Base-by-base conservation (phyloP, 345 rosid species). In the Psidium friedrichsthalianum region DNA sequence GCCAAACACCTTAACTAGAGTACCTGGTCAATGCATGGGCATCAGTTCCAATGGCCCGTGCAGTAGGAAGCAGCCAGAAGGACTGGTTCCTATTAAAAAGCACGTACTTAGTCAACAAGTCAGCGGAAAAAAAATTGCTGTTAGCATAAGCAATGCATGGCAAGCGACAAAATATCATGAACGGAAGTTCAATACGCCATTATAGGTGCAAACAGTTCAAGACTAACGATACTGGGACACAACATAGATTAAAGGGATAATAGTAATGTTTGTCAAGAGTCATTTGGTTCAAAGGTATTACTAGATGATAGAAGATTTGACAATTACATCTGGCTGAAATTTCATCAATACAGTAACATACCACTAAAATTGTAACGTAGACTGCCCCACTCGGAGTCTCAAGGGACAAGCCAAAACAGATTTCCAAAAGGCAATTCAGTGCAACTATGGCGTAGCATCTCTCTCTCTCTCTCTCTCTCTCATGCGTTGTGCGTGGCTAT, bases 31-130 rank as follows among this genome's bases (percentile, higher is more conserved):
- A n/a, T n/a, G n/a, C 99, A 97, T 97, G 55, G 98, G 99, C 99
- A 96, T 97, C 56, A 97, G 89, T 87, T 87, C 99, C 99, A 83
- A 97, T 96, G 88, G 98, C 98, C 90, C 92, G 92, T 86, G 99
- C 98, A 89, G 94, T 54, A 97, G 92, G 86, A 96, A 97, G 88
- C 98, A 93, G 56, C 98, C 99, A 8, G 99, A 89, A 97, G 96
- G 74, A 96, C 98, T 40, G 99, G 99, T 92, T 97, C 99, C 99
- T 96, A 59, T 78, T 4, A 74, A 76, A 36, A 51, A 49, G 51
- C 80, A 69, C 40, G 22, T 24, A 44, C 20, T 42, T 44, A 81
- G 83, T 44, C 52, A 81, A 6, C 84, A 49, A 82, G 20, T 52
- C 32, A 82, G 84, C 14, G 7, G 20, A 9, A 51, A 54, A 51